Percentiles rank a stretch among this genome's conserved stretches.
These are phyloP conservation scores for Stromatinia cepivora DNA, from an alignment of 2,329 filamentous ascomycete genomes.

Conservation along the genomic window DNA sequence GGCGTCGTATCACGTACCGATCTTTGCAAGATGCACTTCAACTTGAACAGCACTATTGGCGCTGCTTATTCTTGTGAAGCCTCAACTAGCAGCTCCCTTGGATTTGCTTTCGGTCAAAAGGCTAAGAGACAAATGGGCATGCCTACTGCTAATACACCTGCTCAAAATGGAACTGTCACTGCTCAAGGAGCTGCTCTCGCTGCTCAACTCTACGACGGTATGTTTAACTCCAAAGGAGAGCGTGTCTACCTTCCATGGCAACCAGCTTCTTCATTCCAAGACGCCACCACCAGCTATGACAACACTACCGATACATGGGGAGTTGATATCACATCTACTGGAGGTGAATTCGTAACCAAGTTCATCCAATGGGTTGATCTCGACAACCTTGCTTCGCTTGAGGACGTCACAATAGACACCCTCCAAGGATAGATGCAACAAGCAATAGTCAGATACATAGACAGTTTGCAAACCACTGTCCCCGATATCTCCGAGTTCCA, in stretches of 20 bases:
- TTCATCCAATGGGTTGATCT: constrained; percentile 46
- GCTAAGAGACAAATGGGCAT: constrained; percentile 11
- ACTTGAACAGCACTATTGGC: constrained; percentile 48
- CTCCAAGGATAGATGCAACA: constrained; percentile 55
- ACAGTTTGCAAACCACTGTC: constrained; percentile 54
- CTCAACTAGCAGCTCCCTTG: constrained; percentile 20
- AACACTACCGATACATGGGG: constrained; percentile 36
- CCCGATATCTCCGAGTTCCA: constrained; percentile 55
- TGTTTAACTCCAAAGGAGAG: constrained; percentile 41
- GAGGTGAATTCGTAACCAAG: constrained; percentile 45
- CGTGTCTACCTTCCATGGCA: constrained; percentile 44
- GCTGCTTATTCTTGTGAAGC: constrained; percentile 47
- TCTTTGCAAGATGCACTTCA: constrained; percentile 49
- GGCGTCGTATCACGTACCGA: constrained; percentile 54
- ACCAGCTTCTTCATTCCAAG: constrained; percentile 30
- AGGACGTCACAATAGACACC: constrained; percentile 56
- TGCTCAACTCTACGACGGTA: constrained; percentile 42
- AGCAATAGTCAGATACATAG: constrained; percentile 50
- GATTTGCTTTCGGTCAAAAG: constrained; percentile 12
- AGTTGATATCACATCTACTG: constrained; percentile 40
- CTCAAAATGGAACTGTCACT: constrained; percentile 32
- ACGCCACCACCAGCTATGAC: constrained; percentile 13
- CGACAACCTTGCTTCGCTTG: constrained; percentile 47
- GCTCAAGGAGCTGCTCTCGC: constrained; percentile 41
- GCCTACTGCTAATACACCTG: constrained; percentile 25